Base-by-base conservation (phyloP, 257 asterid genomes). In the Thymus mandschuricus region DNA sequence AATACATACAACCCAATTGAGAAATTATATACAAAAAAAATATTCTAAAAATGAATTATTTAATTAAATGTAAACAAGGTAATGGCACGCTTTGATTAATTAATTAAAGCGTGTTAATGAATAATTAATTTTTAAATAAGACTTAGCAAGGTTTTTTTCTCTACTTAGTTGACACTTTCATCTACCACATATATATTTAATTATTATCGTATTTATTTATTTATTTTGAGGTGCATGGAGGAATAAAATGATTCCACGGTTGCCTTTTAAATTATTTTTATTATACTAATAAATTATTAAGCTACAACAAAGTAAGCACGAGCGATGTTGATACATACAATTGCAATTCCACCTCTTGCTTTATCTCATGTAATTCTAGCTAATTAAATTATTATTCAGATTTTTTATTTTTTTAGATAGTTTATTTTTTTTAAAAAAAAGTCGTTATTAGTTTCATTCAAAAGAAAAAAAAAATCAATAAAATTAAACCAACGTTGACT, bases 401-500 rank as follows among this genome's bases (percentile, higher is more conserved):
- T 27, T 6, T 8, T 15, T 8, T 9, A 8, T 55, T 27, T 21
- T 13, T 8, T 7, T 52, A 21, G 11, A 21, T 27, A 8, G 5
- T 27, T 48, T 8, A 2, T 48, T 10, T 38, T 38, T 3, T 38
- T 38, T 38, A 0, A 3, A 38, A 38, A 38, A 48, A 12, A 11
- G 1, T 48, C 52, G n/a, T 15, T 46, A 11, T 48, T 51, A 27
- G 61, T 56, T 56, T 56, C 60, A 55, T 34, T 21, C 21, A 55
- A 29, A 55, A 55, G 8, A 29, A 56, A 49, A 4, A 11, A 45
- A 8, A 45, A 45, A 9, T 10, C 30, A 40, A 45, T 65, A 48
- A 3, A 35, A 44, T 69, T 69, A 30, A 57, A 68, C 80, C 34
- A 71, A 73, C 68, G 40, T 79, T 70, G 80, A 75, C 80, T 30